These are phyloP conservation scores for Aspergillus sergii DNA, from an alignment of 2,329 filamentous ascomycete species.

Conservation along the genomic window DNA sequence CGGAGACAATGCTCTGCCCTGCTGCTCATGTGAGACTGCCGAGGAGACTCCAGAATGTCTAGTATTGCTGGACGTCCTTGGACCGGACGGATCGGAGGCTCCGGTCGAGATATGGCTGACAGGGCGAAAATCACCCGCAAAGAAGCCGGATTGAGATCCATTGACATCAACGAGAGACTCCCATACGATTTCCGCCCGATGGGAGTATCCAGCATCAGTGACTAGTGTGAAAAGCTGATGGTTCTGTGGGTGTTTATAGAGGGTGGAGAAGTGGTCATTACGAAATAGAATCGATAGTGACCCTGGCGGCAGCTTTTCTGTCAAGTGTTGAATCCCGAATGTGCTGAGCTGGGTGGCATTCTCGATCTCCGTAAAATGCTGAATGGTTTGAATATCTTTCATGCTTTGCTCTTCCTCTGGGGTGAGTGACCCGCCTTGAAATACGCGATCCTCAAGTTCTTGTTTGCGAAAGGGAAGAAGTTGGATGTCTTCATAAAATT, in stretches of 20 bases:
- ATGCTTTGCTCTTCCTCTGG: constrained; percentile 76
- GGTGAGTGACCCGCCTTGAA: constrained; percentile 61
- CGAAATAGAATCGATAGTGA: constrained; percentile 89
- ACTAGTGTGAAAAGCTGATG: constrained; percentile 79
- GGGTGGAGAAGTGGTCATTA: constrained; percentile 94
- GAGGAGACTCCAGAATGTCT: constrained; percentile 15
- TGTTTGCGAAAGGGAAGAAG: constrained; percentile 86
- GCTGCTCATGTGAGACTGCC: constrained; percentile 16
- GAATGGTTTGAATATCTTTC: constrained; percentile 82
- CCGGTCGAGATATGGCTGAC: constrained; percentile 63
- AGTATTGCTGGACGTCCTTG: constrained; percentile 30
- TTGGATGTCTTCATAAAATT: constrained; percentile 89
- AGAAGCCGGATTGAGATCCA: constrained; percentile 79
- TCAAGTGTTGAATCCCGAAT: constrained; percentile 76
- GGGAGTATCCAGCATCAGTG: constrained; percentile 87
- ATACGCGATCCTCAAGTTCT: constrained; percentile 80
- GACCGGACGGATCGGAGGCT: constrained; percentile 31
- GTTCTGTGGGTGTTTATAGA: constrained; percentile 84
- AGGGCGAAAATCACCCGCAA: constrained; percentile 84
- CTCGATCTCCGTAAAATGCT: constrained; percentile 70
- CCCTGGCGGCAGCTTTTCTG: constrained; percentile 70
- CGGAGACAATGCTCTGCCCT: constrained; percentile 23
- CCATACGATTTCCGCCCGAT: constrained; percentile 92
- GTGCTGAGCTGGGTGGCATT: constrained; percentile 87
- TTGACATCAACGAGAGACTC: constrained; percentile 88